Evolutionary conservation across 1,284 basidiomycete genomes (phyloP), one percentile per base, ranked within the genome.

Genomic region (Coriolopsis trogii): DNA sequence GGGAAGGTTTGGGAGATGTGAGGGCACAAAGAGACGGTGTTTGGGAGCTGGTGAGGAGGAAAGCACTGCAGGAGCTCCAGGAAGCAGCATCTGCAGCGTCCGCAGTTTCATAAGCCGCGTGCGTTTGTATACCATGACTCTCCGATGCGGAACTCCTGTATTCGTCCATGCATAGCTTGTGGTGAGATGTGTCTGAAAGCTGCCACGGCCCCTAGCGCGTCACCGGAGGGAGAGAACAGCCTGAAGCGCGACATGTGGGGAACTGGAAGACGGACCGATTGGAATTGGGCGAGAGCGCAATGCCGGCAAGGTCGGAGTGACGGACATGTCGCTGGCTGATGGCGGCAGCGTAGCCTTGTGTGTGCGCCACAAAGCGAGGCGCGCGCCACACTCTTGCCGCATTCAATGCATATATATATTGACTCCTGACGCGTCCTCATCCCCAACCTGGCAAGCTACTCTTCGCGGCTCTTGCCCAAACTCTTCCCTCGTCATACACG

Each of bases 21-120:
- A 73, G 82, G 46, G 79, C 78, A 4, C 87, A 91, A 65, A 75
- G 89, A 53, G 77, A 85, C 64, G 74, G 77, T 6, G 76, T 91
- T 18, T 92, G 90, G 90, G 79, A 82, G 53, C 68, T 84, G 67
- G 84, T 90, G 45, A 79, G 90, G 49, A 80, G 84, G 66, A 78
- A 80, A 52, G 87, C 88, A 6, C 71, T 92, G 34, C 80, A 81
- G 55, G 90, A 92, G 67, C 69, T 92, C 64, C 84, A 87, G 61
- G 83, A 84, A 36, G 84, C 81, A 15, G 75, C 79, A 41, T 71
- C 74, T 23, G 72, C 73, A 41, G 68, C 69, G 10, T 49, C 59
- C n/a, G 62, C 63, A 24, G 59, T 68, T 49, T 67, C 65, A 64
- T 53, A 40, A 41, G 10, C 15, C 16, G 31, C 20, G 29, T 28